Evolutionary conservation across 345 rosid genomes (phyloP), one percentile per base, ranked within the genome.

Genomic region (Gossypium mustelinum): DNA sequence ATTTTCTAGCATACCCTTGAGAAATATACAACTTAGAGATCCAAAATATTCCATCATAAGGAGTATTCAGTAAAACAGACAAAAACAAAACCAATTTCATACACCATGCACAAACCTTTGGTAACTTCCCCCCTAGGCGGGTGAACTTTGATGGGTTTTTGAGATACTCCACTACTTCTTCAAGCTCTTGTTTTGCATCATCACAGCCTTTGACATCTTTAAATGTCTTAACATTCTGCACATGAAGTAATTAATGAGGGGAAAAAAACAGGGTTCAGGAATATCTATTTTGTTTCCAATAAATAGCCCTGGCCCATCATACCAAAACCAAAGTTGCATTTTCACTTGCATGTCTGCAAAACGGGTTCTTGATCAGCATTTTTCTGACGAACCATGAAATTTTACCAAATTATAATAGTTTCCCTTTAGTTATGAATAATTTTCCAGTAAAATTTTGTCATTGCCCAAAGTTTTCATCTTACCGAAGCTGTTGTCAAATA

Each of bases 121-220:
- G 99, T 81, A 95, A 81, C 86, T 93, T 95, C 54, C 99, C 99
- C 72, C 98, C 98, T 25, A 95, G 98, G 67, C 99, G 96, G 82
- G 99, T 95, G 80, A 95, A 95, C 67, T 95, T 95, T 24, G 94
- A 50, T 70, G 99, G 98, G 79, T 91, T 95, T 81, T 88, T 95
- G 0, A 95, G 91, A 82, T 95, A 95, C 82, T 95, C 99, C 63
- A 93, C 99, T 55, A 95, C 94, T 85, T 95, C 99, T 86, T 91
- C 97, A 56, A 95, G 97, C 84, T 95, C 98, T 87, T 93, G 97
- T 84, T 95, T 95, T 73, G 99, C 99, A 87, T 95, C 99, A 87
- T 95, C 98, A 82, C 99, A 95, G 72, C 99, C 99, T 86, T 93
- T 95, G 73, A 95, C 99, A 86, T 95, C 98, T 88, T 95, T 95